Evolutionary conservation across 768 basidiomycete genomes (phyloP).

Genomic region (Xerocomus potaroensis): DNA sequence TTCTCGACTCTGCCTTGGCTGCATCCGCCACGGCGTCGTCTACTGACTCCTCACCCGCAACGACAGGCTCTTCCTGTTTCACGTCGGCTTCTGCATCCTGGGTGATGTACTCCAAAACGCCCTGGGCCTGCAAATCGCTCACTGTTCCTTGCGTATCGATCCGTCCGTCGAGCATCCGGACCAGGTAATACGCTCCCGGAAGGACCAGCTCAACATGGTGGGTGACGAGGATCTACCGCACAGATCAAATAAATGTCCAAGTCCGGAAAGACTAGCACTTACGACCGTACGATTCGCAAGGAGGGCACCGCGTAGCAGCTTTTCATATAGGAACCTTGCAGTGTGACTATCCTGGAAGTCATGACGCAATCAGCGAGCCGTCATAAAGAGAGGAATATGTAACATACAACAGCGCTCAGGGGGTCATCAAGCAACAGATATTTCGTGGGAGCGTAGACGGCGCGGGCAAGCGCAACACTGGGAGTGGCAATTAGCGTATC

Average conservation of each 20-base stretch:
- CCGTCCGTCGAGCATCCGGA: slow-evolving; percentile 78
- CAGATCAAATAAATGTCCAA: neutral
- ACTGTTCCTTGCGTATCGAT: slow-evolving; percentile 72
- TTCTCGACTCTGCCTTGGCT: slow-evolving; percentile 37
- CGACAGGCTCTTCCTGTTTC: slow-evolving; percentile 40
- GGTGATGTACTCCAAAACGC: slow-evolving; percentile 57
- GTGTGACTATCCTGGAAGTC: slow-evolving; percentile 60
- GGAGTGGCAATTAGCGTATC: slow-evolving; percentile 2
- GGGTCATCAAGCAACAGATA: slow-evolving; percentile 79
- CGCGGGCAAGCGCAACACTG: slow-evolving; percentile 78
- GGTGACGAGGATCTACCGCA: slow-evolving; percentile 59
- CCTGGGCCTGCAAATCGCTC: slow-evolving; percentile 56
- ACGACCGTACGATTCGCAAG: slow-evolving; percentile 66
- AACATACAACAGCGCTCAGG: slow-evolving; percentile 71
- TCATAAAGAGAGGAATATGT: neutral
- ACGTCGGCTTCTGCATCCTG: slow-evolving; percentile 48
- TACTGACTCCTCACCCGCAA: slow-evolving; percentile 8
- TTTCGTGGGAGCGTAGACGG: slow-evolving; percentile 68
- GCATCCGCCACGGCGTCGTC: slow-evolving; percentile 1
- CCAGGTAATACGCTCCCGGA: slow-evolving; percentile 65
- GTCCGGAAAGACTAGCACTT: slow-evolving; percentile 11
- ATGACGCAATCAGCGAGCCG: neutral
- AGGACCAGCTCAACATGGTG: slow-evolving; percentile 84
- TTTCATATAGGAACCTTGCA: slow-evolving; percentile 56
- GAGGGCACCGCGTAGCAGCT: slow-evolving; percentile 63